Evolutionary conservation across 352 stramenopile genomes (phyloP), one percentile per base, ranked within the genome.

Genomic region (Phytophthora ramorum): DNA sequence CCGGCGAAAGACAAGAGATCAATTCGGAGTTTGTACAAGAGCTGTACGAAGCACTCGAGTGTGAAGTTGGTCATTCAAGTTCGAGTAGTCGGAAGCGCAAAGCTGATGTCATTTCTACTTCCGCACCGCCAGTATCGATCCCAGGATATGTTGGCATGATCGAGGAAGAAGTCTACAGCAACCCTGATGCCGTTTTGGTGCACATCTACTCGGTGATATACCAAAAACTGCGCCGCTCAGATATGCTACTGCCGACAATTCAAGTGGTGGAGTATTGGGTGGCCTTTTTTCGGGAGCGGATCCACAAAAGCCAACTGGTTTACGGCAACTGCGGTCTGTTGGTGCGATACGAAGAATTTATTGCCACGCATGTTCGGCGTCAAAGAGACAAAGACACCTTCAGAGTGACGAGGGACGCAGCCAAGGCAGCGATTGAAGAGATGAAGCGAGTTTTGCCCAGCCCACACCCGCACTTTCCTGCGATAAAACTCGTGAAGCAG

Each of bases 291-390:
- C 58, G 69, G 14, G 34, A 62, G 32, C 79, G 81, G 16, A 79
- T 79, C 71, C 56, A 59, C 17, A 53, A 60, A 26, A 88, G 84
- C 37, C 14, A 76, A 14, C 35, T 58, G 4, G 35, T 49, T 7
- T 78, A 86, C 32, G 83, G 73, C 1, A 67, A 83, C 55, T 28
- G 60, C 7, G 78, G 81, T 6, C 24, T 90, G 20, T 57, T 90
- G 55, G 60, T 83, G 34, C 78, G 79, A 41, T 90, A 92, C 48
- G 84, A 92, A 43, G 55, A 61, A 6, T 92, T 87, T 47, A 63
- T 92, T 24, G 56, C 73, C 38, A 73, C 54, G 9, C 87, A 66
- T 54, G 52, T 91, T 28, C 76, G 67, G 26, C 66, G 69, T 14
- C 66, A 74, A 52, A 46, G 54, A 63, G 41, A 35, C 8, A 67